phyloP scores from a whole-genome alignment of 2,329 filamentous ascomycete species.

The Epichloe typhina region DNA sequence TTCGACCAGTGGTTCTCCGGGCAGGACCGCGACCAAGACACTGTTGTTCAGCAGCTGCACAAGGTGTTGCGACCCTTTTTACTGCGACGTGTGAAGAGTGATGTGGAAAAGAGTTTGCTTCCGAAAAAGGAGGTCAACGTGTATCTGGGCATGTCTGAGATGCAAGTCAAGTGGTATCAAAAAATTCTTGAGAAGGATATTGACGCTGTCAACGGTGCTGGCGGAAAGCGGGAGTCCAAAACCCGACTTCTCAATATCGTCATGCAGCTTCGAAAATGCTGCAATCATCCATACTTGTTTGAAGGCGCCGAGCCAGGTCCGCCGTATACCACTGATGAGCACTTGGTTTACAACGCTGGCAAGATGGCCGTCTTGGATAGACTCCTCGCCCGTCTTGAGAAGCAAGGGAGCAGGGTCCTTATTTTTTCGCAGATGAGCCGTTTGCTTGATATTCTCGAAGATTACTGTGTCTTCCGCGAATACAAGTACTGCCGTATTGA shows the following conservation, averaged over 20 bases:
- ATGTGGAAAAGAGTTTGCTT: conserved; percentile 93
- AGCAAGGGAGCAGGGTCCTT: conserved; percentile 83
- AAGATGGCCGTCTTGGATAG: conserved; percentile 98
- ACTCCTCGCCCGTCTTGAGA: conserved; percentile 68
- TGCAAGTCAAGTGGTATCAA: conserved; percentile 99
- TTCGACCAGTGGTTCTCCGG: conserved; percentile 98
- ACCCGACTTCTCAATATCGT: conserved; percentile 95
- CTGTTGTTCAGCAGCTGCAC: conserved; percentile 90
- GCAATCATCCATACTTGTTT: conserved; percentile 96
- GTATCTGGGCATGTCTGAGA: conserved; percentile 96
- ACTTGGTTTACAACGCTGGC: conserved; percentile 81
- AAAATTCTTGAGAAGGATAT: conserved; percentile 99
- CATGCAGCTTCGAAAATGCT: conserved; percentile 98
- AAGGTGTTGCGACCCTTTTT: conserved; percentile 86
- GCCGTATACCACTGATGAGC: conserved; percentile 95
- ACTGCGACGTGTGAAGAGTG: conserved; percentile 87
- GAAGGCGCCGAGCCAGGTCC: conserved; percentile 95
- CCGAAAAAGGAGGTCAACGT: conserved; percentile 97
- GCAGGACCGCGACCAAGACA: conserved; percentile 82
- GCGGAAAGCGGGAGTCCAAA: conserved; percentile 94
- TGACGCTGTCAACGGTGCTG: conserved; percentile 92
- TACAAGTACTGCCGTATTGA: conserved; percentile 97
- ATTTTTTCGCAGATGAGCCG: conserved; percentile 99
- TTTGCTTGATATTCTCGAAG: conserved; percentile 89
- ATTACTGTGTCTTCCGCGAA: conserved; percentile 92